Evolutionary conservation across 1,284 basidiomycete species (phyloP).

Genomic region (Sporisorium graminicola): DNA sequence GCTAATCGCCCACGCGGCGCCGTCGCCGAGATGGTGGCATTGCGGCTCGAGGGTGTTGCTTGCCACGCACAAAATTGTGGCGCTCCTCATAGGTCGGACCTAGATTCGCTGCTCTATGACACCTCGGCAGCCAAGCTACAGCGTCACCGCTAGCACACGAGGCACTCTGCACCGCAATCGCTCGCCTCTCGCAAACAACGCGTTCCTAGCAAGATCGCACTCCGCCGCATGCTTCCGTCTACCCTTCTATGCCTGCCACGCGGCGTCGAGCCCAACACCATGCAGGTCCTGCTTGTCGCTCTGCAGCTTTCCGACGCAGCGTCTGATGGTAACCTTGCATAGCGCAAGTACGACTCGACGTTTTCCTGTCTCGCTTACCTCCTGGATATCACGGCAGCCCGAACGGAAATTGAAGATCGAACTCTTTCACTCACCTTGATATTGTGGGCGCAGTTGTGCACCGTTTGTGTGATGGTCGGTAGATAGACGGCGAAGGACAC

Average conservation of each 20-base stretch:
- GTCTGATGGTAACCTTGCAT: not conserved
- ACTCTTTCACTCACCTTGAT: constrained; percentile 13
- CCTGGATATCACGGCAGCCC: not conserved
- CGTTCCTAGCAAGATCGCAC: not conserved
- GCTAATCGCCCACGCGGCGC: constrained; percentile 25
- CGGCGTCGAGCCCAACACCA: not conserved
- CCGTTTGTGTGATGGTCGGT: not conserved
- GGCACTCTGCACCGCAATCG: not conserved
- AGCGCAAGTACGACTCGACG: not conserved
- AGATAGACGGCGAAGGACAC: not conserved
- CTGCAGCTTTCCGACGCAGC: constrained; percentile 1
- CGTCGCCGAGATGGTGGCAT: constrained; percentile 14
- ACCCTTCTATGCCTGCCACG: not conserved
- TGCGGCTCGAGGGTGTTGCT: not conserved
- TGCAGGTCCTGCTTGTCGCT: constrained; percentile 8
- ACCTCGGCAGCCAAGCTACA: not conserved
- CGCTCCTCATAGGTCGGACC: not conserved
- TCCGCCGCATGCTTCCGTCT: not conserved
- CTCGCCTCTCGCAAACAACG: not conserved
- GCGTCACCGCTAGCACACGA: constrained; percentile 1
- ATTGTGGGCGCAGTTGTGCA: not conserved
- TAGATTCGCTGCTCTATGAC: constrained; percentile 8
- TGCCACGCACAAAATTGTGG: constrained; percentile 16
- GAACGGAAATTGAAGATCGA: not conserved
- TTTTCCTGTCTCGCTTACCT: not conserved